Conservation (phyloP, 163 green algal genomes). For the Scenedesmus sp. region DNA sequence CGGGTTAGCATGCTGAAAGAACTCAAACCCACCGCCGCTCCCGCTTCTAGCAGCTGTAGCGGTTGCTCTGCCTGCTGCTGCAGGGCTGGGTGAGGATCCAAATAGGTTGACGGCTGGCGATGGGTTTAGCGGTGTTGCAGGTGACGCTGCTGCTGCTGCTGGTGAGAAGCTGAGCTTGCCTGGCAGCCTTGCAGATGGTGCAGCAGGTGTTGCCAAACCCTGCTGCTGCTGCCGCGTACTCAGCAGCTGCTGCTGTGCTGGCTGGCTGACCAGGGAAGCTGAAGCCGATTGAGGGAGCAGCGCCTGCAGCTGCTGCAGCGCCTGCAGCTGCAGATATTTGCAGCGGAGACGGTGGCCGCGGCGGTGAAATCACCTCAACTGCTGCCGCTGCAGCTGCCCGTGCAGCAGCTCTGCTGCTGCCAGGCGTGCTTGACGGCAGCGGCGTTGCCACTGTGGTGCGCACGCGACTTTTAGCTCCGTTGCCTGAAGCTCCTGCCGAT, state of each 20-base stretch:
- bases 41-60: neutral
- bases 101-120: neutral
- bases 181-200: neutral
- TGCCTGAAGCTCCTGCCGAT: slow-evolving; percentile 3
- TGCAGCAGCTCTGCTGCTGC: slow-evolving; percentile 5
- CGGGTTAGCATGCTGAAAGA: slow-evolving; percentile 34
- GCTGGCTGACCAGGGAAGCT: slow-evolving; percentile 46
- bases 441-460: slow-evolving; percentile 46
- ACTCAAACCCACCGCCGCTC: neutral
- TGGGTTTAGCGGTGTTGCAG: neutral
- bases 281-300: slow-evolving; percentile 20
- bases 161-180: slow-evolving; percentile 42
- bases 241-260: slow-evolving; percentile 16
- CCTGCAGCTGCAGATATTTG: slow-evolving; percentile 46
- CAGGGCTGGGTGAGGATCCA: neutral
- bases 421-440: neutral
- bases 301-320: neutral
- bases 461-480: neutral
- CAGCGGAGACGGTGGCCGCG: slow-evolving; percentile 36
- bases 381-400: neutral
- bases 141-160: slow-evolving; percentile 29
- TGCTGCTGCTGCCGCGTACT: neutral
- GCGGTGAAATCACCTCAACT: neutral
- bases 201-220: slow-evolving; percentile 28
- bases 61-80: neutral